Evolutionary conservation across 2,329 filamentous ascomycete genomes (phyloP).

Genomic region (Epichloe aotearoae): DNA sequence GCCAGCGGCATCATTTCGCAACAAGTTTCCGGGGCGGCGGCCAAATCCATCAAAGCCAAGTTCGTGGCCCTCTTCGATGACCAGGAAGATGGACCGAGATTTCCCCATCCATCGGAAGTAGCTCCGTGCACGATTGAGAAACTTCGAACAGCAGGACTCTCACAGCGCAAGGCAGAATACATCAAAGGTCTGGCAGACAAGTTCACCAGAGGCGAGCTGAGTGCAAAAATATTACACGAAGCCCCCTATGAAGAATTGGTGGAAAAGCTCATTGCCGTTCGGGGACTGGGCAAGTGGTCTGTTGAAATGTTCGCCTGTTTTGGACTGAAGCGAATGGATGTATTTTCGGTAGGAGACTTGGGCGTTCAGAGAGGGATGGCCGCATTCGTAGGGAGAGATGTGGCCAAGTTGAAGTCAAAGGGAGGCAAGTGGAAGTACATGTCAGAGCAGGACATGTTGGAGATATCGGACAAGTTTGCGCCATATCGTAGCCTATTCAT

Average conservation of each 20-base stretch:
- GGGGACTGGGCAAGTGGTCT: constrained; percentile 79
- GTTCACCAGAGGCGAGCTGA: constrained; percentile 63
- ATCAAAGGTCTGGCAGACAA: constrained; percentile 73
- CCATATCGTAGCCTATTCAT: constrained; percentile 90
- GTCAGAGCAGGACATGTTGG: constrained; percentile 83
- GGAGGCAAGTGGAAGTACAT: constrained; percentile 98
- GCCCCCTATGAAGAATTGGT: constrained; percentile 80
- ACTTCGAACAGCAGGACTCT: constrained; percentile 76
- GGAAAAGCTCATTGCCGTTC: constrained; percentile 67
- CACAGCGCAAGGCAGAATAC: constrained; percentile 92
- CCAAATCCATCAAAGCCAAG: constrained; percentile 74
- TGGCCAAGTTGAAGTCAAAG: constrained; percentile 66
- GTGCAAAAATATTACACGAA: constrained; percentile 58
- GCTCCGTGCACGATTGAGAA: constrained; percentile 46
- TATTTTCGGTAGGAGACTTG: constrained; percentile 83
- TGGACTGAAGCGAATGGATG: constrained; percentile 84
- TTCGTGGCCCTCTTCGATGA: constrained; percentile 62
- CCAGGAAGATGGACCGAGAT: constrained; percentile 27
- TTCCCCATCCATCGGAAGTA: constrained; percentile 68
- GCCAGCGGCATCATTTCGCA: constrained; percentile 86
- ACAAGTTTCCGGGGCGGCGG: constrained; percentile 88
- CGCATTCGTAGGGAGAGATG: constrained; percentile 67
- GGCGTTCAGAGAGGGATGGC: constrained; percentile 95
- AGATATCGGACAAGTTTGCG: constrained; percentile 63
- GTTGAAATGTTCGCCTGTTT: constrained; percentile 99